Conservation (phyloP, 305 asterid species). For the Plantago rigida region DNA sequence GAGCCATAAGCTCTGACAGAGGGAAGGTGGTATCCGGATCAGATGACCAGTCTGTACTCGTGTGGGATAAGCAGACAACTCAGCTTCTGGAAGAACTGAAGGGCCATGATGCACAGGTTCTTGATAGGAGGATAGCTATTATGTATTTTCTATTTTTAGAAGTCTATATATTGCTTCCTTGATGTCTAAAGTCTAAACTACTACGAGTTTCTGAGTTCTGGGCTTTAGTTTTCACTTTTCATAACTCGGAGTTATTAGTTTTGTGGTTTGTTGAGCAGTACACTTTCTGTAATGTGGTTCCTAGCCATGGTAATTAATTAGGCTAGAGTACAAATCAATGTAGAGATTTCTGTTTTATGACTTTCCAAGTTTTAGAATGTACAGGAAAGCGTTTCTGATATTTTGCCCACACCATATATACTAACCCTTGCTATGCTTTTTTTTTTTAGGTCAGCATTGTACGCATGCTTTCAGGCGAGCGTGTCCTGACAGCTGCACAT, state of each 20-base stretch:
- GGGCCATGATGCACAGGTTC: conserved; percentile 82
- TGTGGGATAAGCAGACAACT: conserved; percentile 92
- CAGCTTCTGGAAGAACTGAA: conserved; percentile 88
- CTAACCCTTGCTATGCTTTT: conserved; percentile 26
- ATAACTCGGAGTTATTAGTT: not conserved
- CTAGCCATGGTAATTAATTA: not conserved
- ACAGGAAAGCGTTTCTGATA: not conserved
- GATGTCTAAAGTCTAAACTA: not conserved
- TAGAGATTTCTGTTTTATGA: no score
- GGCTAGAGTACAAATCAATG: not conserved
- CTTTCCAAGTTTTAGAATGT: no score
- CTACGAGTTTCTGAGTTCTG: not conserved
- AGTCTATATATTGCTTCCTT: not conserved
- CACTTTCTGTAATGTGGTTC: not conserved
- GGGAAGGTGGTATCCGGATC: conserved; percentile 94
- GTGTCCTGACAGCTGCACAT: conserved; percentile 92
- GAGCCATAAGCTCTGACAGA: conserved; percentile 89
- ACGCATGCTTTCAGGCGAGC: conserved; percentile 91
- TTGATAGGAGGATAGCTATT: not conserved
- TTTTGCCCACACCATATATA: not conserved
- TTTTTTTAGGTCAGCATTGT: conserved; percentile 66
- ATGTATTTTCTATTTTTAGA: not conserved
- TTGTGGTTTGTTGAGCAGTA: not conserved
- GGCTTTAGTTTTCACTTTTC: not conserved
- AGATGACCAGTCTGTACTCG: conserved; percentile 89